These are phyloP conservation scores for Globisporangium alternatum DNA, from an alignment of 352 stramenopile species.

Conservation along the genomic window DNA sequence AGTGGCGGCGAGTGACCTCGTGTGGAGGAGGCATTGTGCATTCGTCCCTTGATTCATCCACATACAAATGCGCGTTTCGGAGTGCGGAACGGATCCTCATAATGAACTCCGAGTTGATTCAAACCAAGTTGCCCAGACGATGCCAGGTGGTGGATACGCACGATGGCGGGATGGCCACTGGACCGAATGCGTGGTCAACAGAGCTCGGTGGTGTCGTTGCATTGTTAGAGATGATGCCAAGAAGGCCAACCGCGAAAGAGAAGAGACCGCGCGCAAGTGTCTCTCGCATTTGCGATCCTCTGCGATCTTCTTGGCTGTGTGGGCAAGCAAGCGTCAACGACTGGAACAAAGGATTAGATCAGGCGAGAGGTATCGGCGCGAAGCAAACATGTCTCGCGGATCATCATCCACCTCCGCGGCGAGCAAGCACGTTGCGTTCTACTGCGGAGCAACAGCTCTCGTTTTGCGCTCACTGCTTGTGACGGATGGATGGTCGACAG, in stretches of 20 bases:
- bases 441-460: not conserved
- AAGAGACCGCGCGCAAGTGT: constrained; percentile 5
- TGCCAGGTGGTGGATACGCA: too few species aligned
- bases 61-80: too few species aligned
- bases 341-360: not conserved
- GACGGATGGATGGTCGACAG: not conserved
- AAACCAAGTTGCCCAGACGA: too few species aligned
- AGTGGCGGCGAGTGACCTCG: not conserved
- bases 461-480: not conserved
- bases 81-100: too few species aligned
- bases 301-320: not conserved
- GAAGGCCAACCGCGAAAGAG: not conserved
- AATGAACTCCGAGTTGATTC: too few species aligned
- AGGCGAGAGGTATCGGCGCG: not conserved
- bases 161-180: not conserved
- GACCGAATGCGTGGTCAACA: constrained; percentile 1
- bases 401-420: not conserved
- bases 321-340: not conserved
- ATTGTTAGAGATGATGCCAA: constrained; percentile 2
- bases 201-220: not conserved
- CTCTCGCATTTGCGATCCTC: constrained; percentile 5
- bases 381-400: not conserved
- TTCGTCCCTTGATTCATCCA: not conserved
- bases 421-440: not conserved
- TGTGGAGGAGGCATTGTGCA: not conserved